Evolutionary conservation across 2,329 filamentous ascomycete species (phyloP).

Genomic region (Penicillium sp.): DNA sequence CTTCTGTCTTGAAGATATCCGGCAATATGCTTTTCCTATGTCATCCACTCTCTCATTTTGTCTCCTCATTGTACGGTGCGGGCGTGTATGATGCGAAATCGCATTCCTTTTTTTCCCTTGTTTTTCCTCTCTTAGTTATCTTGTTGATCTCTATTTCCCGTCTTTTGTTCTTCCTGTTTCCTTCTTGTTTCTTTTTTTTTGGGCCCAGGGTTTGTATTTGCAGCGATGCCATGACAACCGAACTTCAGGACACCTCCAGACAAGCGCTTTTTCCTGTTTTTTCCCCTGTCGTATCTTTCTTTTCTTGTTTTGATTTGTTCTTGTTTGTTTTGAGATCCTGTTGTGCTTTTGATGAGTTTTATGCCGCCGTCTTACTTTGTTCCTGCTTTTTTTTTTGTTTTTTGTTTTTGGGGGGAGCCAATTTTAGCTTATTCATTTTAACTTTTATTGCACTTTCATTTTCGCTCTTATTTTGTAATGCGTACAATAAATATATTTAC

Average conservation of each 20-base stretch:
- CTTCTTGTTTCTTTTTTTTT: conserved; percentile 5
- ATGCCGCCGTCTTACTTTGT: neutral
- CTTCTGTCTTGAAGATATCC: conserved; percentile 7
- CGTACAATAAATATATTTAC: too few species aligned
- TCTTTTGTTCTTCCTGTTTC: too few species aligned
- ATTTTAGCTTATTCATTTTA: conserved; percentile 10
- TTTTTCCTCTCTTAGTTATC: neutral
- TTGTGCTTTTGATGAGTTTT: conserved; percentile 19
- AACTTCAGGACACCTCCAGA: conserved; percentile 21
- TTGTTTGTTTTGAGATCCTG: conserved; percentile 15
- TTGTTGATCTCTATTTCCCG: too few species aligned
- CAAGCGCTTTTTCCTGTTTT: too few species aligned
- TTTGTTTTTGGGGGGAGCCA: conserved; percentile 9
- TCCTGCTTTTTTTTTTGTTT: conserved; percentile 3
- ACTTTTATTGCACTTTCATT: conserved; percentile 5
- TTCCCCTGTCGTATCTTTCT: too few species aligned
- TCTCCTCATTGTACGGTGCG: conserved; percentile 6
- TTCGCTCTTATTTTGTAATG: too few species aligned
- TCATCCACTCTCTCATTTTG: conserved; percentile 2
- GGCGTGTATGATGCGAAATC: conserved; percentile 17
- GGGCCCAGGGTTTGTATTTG: conserved; percentile 8
- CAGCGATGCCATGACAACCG: conserved; percentile 18
- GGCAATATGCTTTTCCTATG: conserved; percentile 2
- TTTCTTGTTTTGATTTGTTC: neutral
- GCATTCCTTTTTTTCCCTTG: conserved; percentile 5